Base-by-base conservation (phyloP, 345 rosid species). In the Chamaenerion angustifolium region DNA sequence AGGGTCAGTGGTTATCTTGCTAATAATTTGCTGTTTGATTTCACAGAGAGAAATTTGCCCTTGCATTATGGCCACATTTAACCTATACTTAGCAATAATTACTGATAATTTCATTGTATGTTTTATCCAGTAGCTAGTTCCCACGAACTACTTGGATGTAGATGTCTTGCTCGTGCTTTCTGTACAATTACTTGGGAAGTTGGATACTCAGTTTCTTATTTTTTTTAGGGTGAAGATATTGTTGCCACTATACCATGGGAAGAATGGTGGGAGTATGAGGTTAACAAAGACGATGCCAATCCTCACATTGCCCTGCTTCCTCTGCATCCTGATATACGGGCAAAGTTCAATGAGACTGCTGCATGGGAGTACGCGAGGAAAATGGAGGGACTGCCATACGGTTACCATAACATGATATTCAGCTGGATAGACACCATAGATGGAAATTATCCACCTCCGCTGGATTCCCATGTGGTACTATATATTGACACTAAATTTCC, bases 191-290 rank as follows among this genome's bases (percentile, higher is more conserved):
- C 23, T 18, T 48, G 16, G 15, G 42, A 13, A 0, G 14, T 12
- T 48, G 10, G 12, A 56, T 52, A 12, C 48, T 53, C 19, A 25
- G 43, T 18, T 13, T 42, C 12, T 16, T 10, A 12, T 15, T 45
- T 19, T 5, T 60, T 56, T 42, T 57, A 87, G 99, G 96, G 99
- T 62, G 86, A 84, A 74, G 94, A 88, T 71, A 59, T 88, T 37
- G 66, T 88, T 66, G 88, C 90, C 12, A 25, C 88, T 52, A 16
- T 88, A 55, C 85, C 96, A 23, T 93, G 99, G 99, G 99, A 88
- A 19, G 94, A 93, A 68, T 88, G 99, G 99, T 93, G 96, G 99
- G 90, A 93, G 27, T 93, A 82, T 61, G 96, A 93, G 74, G 80
- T 72, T 59, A 88, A 74, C 48, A 82, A 76, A 67, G 96, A 93